Evolutionary conservation across 768 basidiomycete species (phyloP), one percentile per base, ranked within the genome.

Genomic region (Termitomyces sp.): DNA sequence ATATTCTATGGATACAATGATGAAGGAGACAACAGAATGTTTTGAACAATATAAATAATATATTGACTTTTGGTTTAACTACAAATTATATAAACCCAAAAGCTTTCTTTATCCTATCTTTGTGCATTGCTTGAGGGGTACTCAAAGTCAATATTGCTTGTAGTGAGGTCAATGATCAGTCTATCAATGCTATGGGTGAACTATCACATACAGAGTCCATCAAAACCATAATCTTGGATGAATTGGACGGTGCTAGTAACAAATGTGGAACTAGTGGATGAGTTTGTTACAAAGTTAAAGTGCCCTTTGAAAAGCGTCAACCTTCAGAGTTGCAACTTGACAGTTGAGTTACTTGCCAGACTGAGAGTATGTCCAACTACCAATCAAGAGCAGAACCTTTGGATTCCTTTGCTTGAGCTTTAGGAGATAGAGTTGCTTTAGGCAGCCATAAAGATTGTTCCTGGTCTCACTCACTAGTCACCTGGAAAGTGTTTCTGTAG

Each of bases 361-460:
- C 70, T 88, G 87, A 2, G 86, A 86, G 68, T 88, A 90, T 1
- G 87, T 88, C 81, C 83, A 87, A 12, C 88, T 79, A 53, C 80
- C 80, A 18, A 82, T 70, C 0, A 79, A 81, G 15, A 82, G 70
- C n/a, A 80, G 67, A 22, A 81, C 79, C 60, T 81, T 81, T 54
- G 81, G 65, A 58, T 80, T 78, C 66, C 87, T 76, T 64, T n/a
- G n/a, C n/a, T n/a, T n/a, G n/a, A n/a, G n/a, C n/a, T n/a, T n/a
- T n/a, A n/a, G n/a, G n/a, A n/a, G 75, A 67, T 74, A 75, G 33
- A 89, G 77, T 68, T 93, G 91, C 74, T 93, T 93, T 65, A 94
- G 72, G 69, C 84, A 86, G 0, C 90, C 90, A 61, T 91, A 94
- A 6, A 93, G 73, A 65, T 93, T 92, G 69, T 85, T 90, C 20